These are phyloP conservation scores for Botrytis hyacinthi DNA, from an alignment of 2,329 filamentous ascomycete genomes.

Conservation along the genomic window DNA sequence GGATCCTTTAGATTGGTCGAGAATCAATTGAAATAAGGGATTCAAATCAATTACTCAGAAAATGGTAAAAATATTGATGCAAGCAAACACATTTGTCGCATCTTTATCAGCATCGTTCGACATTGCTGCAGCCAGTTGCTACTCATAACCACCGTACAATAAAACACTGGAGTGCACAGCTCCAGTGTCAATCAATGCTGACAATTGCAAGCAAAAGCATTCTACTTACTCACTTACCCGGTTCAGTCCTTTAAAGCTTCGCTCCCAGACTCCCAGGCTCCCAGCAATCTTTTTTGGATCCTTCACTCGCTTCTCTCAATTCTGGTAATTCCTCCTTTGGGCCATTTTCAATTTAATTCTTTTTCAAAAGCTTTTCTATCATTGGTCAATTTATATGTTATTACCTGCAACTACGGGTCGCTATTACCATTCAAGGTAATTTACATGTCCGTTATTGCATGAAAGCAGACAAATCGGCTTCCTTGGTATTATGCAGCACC, in stretches of 20 bases:
- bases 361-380: background rate
- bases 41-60: background rate
- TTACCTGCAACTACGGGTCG: conserved; percentile 16
- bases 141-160: background rate
- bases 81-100: background rate
- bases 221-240: background rate
- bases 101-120: background rate
- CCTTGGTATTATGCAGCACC: conserved; percentile 19
- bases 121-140: background rate
- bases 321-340: conserved; percentile 9
- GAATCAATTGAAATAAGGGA: conserved; percentile 3
- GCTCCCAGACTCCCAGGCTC: background rate
- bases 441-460: conserved; percentile 19
- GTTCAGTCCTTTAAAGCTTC: background rate
- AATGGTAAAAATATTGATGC: background rate
- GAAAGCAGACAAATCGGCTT: conserved; percentile 14
- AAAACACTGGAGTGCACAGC: conserved; percentile 7
- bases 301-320: background rate
- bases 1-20: conserved; percentile 17
- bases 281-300: background rate
- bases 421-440: conserved; percentile 7
- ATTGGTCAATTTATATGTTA: conserved; percentile 2
- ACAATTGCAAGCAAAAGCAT: background rate
- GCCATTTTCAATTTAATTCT: conserved; percentile 10
- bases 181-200: conserved; percentile 4